Percentiles rank a stretch among this genome's conserved stretches.
These are phyloP conservation scores for Porcisia hertigi DNA, from an alignment of 208 protist genomes.

Conservation along the genomic window DNA sequence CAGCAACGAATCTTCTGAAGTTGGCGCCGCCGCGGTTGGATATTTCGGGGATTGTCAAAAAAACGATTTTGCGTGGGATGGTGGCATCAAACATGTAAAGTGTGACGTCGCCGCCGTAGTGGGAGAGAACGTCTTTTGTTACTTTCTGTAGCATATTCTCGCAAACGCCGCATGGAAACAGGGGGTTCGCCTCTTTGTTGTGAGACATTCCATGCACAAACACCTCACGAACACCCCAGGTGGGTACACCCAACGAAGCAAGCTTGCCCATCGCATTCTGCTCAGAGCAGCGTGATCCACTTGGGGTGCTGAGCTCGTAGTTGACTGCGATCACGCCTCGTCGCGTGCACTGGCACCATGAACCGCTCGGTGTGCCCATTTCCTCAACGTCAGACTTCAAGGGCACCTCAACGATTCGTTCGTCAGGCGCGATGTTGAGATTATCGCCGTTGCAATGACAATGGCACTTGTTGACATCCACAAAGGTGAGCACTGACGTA, in stretches of 20 bases:
- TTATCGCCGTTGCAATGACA: conserved; percentile 45
- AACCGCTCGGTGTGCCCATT: conserved; percentile 43
- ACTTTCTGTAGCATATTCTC: conserved; percentile 92
- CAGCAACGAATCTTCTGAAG: conserved; percentile 81
- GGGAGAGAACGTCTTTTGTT: conserved; percentile 62
- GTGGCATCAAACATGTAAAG: conserved; percentile 91
- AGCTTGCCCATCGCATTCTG: conserved; percentile 90
- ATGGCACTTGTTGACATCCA: conserved; percentile 61
- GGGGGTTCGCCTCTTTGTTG: conserved; percentile 78
- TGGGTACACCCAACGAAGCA: conserved; percentile 73
- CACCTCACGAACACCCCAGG: conserved; percentile 78
- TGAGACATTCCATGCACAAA: conserved; percentile 80
- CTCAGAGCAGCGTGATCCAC: conserved; percentile 88
- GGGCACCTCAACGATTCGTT: conserved; percentile 18
- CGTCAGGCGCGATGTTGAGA: conserved; percentile 6
- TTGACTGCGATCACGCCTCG: conserved; percentile 80
- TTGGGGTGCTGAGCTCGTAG: conserved; percentile 91
- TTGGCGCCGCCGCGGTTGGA: conserved; percentile 67
- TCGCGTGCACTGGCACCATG: conserved; percentile 81
- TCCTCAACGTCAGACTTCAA: conserved; percentile 18
- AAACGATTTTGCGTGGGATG: conserved; percentile 75
- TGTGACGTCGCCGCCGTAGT: conserved; percentile 75
- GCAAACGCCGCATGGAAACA: conserved; percentile 91
- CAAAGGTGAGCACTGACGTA: conserved; percentile 87
- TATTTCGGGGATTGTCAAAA: conserved; percentile 80